Evolutionary conservation across 169 alveolate genomes (phyloP).

Genomic region (Plasmodium cynomolgi): DNA sequence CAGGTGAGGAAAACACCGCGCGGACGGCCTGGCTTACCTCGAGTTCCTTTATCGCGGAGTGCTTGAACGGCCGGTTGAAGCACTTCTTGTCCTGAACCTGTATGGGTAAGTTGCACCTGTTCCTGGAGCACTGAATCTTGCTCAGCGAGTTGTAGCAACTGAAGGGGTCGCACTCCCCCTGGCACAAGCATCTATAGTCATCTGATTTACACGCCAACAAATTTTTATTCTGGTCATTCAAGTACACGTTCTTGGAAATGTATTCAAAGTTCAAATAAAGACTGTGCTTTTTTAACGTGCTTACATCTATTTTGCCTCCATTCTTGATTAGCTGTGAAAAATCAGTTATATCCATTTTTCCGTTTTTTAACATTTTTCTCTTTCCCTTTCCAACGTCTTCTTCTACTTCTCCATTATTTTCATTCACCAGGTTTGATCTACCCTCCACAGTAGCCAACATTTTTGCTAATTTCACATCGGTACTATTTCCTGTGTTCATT

Average conservation of each 20-base stretch:
- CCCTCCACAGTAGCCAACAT: background rate
- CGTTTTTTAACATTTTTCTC: slow-evolving; percentile 14
- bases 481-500: background rate
- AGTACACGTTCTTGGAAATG: slow-evolving; percentile 10
- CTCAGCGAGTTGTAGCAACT: slow-evolving; percentile 76
- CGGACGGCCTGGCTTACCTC: slow-evolving; percentile 17
- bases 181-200: slow-evolving; percentile 74
- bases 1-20: background rate
- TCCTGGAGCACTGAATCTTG: slow-evolving; percentile 76
- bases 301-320: slow-evolving; percentile 31
- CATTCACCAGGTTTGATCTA: background rate
- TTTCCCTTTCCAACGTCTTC: slow-evolving; percentile 9
- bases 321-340: slow-evolving; percentile 12
- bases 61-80: slow-evolving; percentile 75
- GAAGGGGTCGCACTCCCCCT: slow-evolving; percentile 61
- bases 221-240: slow-evolving; percentile 32
- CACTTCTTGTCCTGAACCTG: slow-evolving; percentile 73
- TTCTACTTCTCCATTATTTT: background rate
- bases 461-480: background rate
- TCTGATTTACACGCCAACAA: slow-evolving; percentile 25
- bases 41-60: slow-evolving; percentile 22
- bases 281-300: slow-evolving; percentile 24
- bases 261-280: slow-evolving; percentile 25
- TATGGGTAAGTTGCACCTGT: slow-evolving; percentile 74
- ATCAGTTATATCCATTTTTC: slow-evolving; percentile 6